Percentiles rank a stretch among this genome's conserved stretches.
These are phyloP conservation scores for Colletotrichum abscissum DNA, from an alignment of 2,329 filamentous ascomycete species.

Conservation along the genomic window DNA sequence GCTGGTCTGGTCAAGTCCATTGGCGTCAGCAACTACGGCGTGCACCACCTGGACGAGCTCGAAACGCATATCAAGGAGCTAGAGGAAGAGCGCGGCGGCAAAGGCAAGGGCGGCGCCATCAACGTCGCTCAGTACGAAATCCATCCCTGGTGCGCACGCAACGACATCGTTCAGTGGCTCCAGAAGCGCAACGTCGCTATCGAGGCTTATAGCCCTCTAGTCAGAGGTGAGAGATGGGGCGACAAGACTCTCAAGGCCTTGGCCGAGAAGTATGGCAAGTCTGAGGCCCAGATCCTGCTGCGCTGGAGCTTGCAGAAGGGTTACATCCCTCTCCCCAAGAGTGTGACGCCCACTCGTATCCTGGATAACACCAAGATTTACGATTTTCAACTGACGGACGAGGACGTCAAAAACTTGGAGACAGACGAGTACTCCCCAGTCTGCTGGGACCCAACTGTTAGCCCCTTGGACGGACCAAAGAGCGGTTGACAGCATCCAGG, in stretches of 20 bases:
- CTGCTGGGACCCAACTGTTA: constrained; percentile 66
- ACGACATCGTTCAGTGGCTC: constrained; percentile 85
- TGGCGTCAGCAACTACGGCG: constrained; percentile 74
- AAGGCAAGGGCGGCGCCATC: constrained; percentile 76
- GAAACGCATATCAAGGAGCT: constrained; percentile 70
- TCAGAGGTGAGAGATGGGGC: constrained; percentile 76
- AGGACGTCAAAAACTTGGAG: constrained; percentile 62
- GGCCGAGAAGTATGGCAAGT: constrained; percentile 78
- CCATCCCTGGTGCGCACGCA: constrained; percentile 87
- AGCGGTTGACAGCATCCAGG: constrained; percentile 4
- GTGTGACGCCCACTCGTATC: constrained; percentile 75
- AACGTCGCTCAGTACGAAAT: constrained; percentile 90
- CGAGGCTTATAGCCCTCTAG: constrained; percentile 72
- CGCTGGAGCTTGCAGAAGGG: constrained; percentile 87
- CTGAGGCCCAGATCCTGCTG: constrained; percentile 80
- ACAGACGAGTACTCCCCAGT: constrained; percentile 65
- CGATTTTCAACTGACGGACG: constrained; percentile 65
- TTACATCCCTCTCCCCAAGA: constrained; percentile 79
- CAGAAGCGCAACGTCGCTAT: constrained; percentile 69
- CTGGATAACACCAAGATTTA: constrained; percentile 69
- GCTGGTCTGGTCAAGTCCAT: constrained; percentile 71
- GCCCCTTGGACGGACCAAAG: constrained; percentile 52
- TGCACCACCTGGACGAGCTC: constrained; percentile 71
- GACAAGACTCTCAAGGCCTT: constrained; percentile 74
- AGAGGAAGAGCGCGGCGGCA: constrained; percentile 69